phyloP scores from a whole-genome alignment of 192 early-diverging fungal species.

The Coemansia sp. region DNA sequence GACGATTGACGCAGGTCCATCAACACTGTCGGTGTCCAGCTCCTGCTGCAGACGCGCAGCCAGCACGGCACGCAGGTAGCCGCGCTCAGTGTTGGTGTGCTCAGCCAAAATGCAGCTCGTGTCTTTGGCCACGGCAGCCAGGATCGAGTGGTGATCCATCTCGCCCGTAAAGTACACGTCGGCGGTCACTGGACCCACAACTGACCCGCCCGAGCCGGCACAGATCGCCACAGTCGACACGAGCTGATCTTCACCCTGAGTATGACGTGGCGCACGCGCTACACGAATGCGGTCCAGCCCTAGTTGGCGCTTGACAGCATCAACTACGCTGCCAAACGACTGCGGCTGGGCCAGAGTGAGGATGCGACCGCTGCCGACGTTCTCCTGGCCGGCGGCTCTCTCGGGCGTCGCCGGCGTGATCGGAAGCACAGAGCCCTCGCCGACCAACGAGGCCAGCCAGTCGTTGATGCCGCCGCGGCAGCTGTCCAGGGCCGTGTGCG shows the following conservation, averaged over 20 bases:
- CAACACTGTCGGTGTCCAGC: constrained; percentile 38
- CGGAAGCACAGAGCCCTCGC: constrained; percentile 27
- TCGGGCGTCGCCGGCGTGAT: constrained; percentile 39
- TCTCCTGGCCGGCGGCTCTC: constrained; percentile 37
- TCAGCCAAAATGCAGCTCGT: constrained; percentile 86
- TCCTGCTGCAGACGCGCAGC: constrained; percentile 61
- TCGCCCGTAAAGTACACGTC: constrained; percentile 92
- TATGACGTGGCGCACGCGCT: constrained; percentile 63
- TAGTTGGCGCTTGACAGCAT: constrained; percentile 51
- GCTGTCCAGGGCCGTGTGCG: constrained; percentile 88
- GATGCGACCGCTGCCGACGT: constrained; percentile 34
- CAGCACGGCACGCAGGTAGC: constrained; percentile 69
- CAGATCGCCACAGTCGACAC: constrained; percentile 84
- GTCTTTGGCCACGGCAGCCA: constrained; percentile 73
- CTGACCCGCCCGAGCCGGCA: constrained; percentile 81
- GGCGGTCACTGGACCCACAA: constrained; percentile 59
- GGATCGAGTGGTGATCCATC: constrained; percentile 92
- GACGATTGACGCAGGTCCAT: constrained; percentile 61
- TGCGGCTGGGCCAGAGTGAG: constrained; percentile 29
- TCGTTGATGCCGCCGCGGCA: constrained; percentile 81
- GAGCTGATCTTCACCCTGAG: constrained; percentile 16
- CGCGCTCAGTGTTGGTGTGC: constrained; percentile 91
- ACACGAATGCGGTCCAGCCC: constrained; percentile 71
- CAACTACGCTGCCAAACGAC: constrained; percentile 22
- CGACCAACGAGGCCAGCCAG: constrained; percentile 75